Evolutionary conservation across 768 basidiomycete genomes (phyloP).

Genomic region (Agaricus blazei): DNA sequence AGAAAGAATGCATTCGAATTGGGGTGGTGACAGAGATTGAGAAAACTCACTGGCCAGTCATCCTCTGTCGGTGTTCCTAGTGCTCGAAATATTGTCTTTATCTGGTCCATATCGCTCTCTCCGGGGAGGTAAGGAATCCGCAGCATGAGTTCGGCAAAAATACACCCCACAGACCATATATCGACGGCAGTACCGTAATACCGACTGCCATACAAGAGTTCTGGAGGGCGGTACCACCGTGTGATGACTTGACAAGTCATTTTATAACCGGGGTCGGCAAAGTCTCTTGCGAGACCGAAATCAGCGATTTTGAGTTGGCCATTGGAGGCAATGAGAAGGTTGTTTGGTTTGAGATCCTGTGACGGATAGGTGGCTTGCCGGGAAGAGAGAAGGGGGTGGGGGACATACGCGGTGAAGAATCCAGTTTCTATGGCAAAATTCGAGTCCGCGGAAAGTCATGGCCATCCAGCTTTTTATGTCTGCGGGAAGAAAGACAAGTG

Average conservation of each 20-base stretch:
- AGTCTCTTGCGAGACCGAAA: slow-evolving; percentile 97
- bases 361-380: neutral
- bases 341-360: slow-evolving; percentile 98
- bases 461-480: slow-evolving; percentile 99
- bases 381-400: neutral
- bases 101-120: slow-evolving; percentile 94
- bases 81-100: slow-evolving; percentile 91
- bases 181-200: slow-evolving; percentile 92
- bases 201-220: slow-evolving; percentile 85
- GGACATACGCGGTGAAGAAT: slow-evolving; percentile 81
- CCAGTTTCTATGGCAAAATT: slow-evolving; percentile 95
- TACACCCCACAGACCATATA: slow-evolving; percentile 96
- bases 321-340: slow-evolving; percentile 86
- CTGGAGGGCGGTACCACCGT: slow-evolving; percentile 98
- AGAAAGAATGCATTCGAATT: neutral
- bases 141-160: slow-evolving; percentile 96
- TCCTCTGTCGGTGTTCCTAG: slow-evolving; percentile 95
- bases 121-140: slow-evolving; percentile 94
- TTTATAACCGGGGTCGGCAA: slow-evolving; percentile 89
- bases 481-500: slow-evolving; percentile 87
- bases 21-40: neutral
- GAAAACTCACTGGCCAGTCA: slow-evolving; percentile 82
- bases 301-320: slow-evolving; percentile 96
- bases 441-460: slow-evolving; percentile 96
- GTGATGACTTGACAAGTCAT: slow-evolving; percentile 99